phyloP scores from a whole-genome alignment of 257 asterid genomes.

The Solanum ossicruentum region DNA sequence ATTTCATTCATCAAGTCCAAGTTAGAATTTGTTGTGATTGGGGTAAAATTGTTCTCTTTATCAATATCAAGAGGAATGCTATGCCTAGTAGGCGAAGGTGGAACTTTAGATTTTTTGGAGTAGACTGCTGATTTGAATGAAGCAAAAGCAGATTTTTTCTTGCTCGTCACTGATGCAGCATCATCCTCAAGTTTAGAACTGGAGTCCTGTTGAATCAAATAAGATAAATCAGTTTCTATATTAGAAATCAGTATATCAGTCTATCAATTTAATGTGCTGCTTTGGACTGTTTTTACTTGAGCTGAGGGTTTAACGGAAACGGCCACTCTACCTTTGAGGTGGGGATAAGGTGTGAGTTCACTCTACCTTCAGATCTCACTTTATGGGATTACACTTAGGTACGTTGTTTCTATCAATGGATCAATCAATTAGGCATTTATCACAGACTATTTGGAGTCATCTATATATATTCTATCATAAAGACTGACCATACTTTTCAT shows the following conservation, averaged over 20 bases:
- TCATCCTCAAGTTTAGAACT: conserved; percentile 18
- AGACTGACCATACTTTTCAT: neutral
- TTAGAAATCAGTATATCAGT: neutral
- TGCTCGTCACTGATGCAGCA: conserved; percentile 33
- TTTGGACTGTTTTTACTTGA: neutral
- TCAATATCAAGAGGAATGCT: conserved; percentile 23
- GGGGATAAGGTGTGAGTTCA: no score
- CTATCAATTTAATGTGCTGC: neutral
- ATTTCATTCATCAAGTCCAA: conserved; percentile 1
- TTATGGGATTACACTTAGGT: neutral
- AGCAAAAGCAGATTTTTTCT: conserved; percentile 38
- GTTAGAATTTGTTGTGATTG: conserved; percentile 22
- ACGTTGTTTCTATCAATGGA: neutral
- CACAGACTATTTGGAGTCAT: neutral
- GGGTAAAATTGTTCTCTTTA: conserved; percentile 27
- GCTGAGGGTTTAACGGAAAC: no score
- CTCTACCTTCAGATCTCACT: neutral
- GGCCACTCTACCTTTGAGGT: neutral
- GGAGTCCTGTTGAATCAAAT: conserved; percentile 20
- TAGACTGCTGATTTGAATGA: conserved; percentile 39
- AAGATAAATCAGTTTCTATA: neutral
- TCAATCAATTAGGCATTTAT: neutral
- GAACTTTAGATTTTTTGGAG: conserved; percentile 21
- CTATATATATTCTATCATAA: neutral
- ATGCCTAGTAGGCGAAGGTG: conserved; percentile 32